Conservation (phyloP, 2,329 filamentous ascomycete species). For the Aspergillus fructus region DNA sequence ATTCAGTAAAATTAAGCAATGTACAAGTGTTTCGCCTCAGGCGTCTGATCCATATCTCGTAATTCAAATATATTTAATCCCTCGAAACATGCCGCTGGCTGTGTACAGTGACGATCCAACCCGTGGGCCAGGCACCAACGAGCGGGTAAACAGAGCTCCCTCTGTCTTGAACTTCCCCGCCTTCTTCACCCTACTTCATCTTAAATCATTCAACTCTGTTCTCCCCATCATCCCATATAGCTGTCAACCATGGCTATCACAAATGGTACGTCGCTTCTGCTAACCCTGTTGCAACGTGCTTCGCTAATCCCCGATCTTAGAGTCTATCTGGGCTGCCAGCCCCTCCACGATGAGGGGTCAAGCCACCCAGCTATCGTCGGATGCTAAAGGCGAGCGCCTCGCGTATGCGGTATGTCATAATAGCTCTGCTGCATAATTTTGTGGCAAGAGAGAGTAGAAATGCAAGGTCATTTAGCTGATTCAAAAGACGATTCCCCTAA, state of each 20-base stretch:
- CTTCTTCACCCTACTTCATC: slow-evolving; percentile 6
- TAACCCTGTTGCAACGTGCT: neutral
- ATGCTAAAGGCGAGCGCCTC: slow-evolving; percentile 86
- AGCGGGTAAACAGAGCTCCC: slow-evolving; percentile 8
- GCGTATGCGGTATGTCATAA: slow-evolving; percentile 74
- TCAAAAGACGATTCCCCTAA: neutral
- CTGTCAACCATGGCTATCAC: slow-evolving; percentile 44
- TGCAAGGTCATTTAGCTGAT: neutral
- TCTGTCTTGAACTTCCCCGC: neutral
- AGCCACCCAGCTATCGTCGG: slow-evolving; percentile 82
- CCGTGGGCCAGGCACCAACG: neutral
- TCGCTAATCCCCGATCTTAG: slow-evolving; percentile 37
- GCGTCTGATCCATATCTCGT: neutral
- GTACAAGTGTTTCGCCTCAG: neutral
- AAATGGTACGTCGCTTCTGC: slow-evolving; percentile 34
- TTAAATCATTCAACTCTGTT: slow-evolving; percentile 2
- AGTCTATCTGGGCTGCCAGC: slow-evolving; percentile 77
- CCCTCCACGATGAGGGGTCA: slow-evolving; percentile 82
- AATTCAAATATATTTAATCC: neutral
- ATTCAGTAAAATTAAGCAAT: neutral
- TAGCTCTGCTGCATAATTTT: neutral
- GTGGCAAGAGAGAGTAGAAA: neutral
- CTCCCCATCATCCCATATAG: neutral
- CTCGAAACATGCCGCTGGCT: neutral
- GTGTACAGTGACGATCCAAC: slow-evolving; percentile 4